A percentile compares a stretch with the other conserved stretches of the same genome.
phyloP scores from a whole-genome alignment of 2,329 filamentous ascomycete species.

The Nigrospora oryzae region DNA sequence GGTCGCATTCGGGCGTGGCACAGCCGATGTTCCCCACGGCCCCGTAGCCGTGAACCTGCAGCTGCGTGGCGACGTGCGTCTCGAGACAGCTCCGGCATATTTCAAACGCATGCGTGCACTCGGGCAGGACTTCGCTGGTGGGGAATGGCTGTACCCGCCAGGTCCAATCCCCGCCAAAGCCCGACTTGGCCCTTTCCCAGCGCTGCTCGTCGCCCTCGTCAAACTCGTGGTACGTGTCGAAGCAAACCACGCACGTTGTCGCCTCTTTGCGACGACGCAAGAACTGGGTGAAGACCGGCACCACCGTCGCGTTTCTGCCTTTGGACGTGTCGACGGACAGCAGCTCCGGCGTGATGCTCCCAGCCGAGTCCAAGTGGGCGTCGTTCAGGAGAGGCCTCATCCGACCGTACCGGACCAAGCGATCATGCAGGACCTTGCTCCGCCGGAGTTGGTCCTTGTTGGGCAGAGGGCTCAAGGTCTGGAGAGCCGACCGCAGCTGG shows the following conservation, averaged over 20 bases:
- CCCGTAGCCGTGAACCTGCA: slow-evolving; percentile 30
- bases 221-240: slow-evolving; percentile 5
- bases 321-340: slow-evolving; percentile 3
- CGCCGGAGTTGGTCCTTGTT: slow-evolving; percentile 3
- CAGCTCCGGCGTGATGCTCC: background rate
- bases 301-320: background rate
- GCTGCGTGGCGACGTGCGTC: slow-evolving; percentile 12
- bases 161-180: slow-evolving; percentile 8
- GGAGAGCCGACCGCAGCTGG: slow-evolving; percentile 2
- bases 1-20: slow-evolving; percentile 5
- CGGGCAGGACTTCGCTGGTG: slow-evolving; percentile 2
- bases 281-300: slow-evolving; percentile 5
- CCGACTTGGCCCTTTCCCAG: slow-evolving; percentile 2
- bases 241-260: slow-evolving; percentile 5
- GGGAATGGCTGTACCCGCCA: slow-evolving; percentile 7
- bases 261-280: background rate
- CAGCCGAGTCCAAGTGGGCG: background rate
- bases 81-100: slow-evolving; percentile 6
- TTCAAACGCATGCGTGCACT: slow-evolving; percentile 5
- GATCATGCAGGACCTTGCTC: slow-evolving; percentile 5
- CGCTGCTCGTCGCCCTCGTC: background rate
- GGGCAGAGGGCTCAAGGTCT: slow-evolving; percentile 1
- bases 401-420: slow-evolving; percentile 3
- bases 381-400: slow-evolving; percentile 4
- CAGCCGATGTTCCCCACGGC: slow-evolving; percentile 16